Conservation (phyloP, 1,139 yeast genomes). For the Debaryomycetaceae sp. region DNA sequence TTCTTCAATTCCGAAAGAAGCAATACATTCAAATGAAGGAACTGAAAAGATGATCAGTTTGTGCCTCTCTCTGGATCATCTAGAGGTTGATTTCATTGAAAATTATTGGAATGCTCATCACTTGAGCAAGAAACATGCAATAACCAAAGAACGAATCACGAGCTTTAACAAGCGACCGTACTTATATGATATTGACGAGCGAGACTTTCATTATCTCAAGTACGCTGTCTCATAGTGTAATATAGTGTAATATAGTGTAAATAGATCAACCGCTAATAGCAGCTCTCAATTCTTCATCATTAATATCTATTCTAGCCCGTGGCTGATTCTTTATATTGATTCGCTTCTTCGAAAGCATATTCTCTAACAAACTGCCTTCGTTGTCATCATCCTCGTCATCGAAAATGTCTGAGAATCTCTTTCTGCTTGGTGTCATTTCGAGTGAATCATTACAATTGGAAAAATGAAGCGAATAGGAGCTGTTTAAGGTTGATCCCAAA, state of each 20-base stretch:
- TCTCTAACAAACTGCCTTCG: constrained; percentile 29
- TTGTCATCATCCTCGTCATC: constrained; percentile 28
- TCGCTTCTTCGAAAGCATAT: constrained; percentile 20
- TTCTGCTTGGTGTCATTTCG: constrained; percentile 12
- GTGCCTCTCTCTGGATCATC: neutral
- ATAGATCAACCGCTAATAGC: constrained; percentile 13
- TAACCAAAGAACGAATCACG: neutral
- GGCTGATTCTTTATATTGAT: constrained; percentile 15
- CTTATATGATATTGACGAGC: constrained; percentile 15
- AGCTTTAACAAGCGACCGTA: neutral
- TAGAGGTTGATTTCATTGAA: constrained; percentile 6
- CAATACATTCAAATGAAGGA: constrained; percentile 6
- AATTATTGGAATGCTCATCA: constrained; percentile 12
- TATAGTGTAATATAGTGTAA: neutral
- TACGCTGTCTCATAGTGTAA: constrained; percentile 6
- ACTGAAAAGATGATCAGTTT: constrained; percentile 1
- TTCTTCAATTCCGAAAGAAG: constrained; percentile 13
- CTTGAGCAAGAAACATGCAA: constrained; percentile 6
- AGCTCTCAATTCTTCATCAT: constrained; percentile 35
- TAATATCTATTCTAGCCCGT: constrained; percentile 30
- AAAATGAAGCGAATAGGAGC: constrained; percentile 32
- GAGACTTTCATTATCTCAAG: constrained; percentile 23
- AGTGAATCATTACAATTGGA: constrained; percentile 35
- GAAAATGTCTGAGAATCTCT: constrained; percentile 12
- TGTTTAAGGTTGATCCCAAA: constrained; percentile 39